Conservation (phyloP, 805 yeast genomes). For the Ogataea nitratoaversa region DNA sequence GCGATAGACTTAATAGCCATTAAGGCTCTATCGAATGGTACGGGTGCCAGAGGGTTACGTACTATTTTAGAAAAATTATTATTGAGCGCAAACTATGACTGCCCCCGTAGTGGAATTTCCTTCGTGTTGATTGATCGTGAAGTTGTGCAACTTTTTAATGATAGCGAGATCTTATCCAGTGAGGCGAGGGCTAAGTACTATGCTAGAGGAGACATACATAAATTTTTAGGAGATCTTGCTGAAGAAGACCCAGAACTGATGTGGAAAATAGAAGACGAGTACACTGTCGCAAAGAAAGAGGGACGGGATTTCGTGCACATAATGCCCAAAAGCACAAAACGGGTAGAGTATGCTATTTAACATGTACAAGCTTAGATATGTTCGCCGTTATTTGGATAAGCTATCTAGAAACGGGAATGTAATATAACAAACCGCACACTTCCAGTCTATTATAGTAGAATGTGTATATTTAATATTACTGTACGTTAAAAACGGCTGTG, state of each 20-base stretch:
- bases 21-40: conserved; percentile 46
- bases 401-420: too few relatives aligned
- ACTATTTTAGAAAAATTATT: conserved; percentile 50
- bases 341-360: conserved; percentile 1
- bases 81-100: conserved; percentile 50
- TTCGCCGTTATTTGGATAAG: neutral
- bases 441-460: too few relatives aligned
- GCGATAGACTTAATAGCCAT: conserved; percentile 48
- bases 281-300: conserved; percentile 16
- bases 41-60: conserved; percentile 60
- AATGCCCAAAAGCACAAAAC: neutral
- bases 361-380: too few relatives aligned
- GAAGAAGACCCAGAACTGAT: conserved; percentile 40
- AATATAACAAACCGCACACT: too few relatives aligned
- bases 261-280: conserved; percentile 30
- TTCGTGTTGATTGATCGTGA: conserved; percentile 45
- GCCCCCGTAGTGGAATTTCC: conserved; percentile 52
- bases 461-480: too few relatives aligned
- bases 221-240: conserved; percentile 37
- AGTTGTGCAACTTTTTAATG: conserved; percentile 31
- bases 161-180: neutral
- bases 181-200: conserved; percentile 41
- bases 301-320: neutral
- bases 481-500: too few relatives aligned
- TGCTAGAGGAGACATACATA: conserved; percentile 39